Evolutionary conservation across 2,329 filamentous ascomycete genomes (phyloP), one percentile per base, ranked within the genome.

Genomic region (Diaporthe citrichinensis): DNA sequence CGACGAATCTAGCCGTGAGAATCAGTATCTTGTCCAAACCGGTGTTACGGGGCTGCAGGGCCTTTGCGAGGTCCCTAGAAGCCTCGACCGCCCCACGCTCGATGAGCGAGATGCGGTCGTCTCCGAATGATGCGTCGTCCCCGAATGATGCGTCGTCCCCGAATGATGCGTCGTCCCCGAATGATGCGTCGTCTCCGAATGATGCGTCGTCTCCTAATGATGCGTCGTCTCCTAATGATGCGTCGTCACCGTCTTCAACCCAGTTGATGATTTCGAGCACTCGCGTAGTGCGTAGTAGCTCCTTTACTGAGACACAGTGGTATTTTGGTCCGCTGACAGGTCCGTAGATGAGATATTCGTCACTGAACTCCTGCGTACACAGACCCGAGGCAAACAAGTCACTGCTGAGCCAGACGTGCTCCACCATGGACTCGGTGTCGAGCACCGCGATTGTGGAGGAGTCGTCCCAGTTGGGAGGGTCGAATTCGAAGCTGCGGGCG

Each of bases 351-450:
- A 46, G 44, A 17, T 20, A 67, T 10, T 67, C 61, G 41, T 36
- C 28, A 0, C 9, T 1, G 7, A 14, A 67, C 17, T 0, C 8
- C 4, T 25, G n/a, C 5, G 1, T 2, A 3, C 25, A 3, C 41
- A 65, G 2, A 1, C 28, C 41, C 14, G 61, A 17, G 3, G 10
- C 25, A 9, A 23, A 4, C 15, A 65, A 41, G 25, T 65, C 61
- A 20, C 4, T 4, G 20, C 20, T 39, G 23, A 12, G 23, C 61
- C 61, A 67, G 25, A 67, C 41, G 28, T 34, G 61, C 4, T 49
- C 61, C 4, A 2, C 41, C 3, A 67, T 15, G 6, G 41, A 34
- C 15, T 46, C 20, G 10, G 41, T 67, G 12, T 67, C 61, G 1
- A 67, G 28, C 1, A 67, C 61, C 10, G 61, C 61, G 6, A 67